Conservation (phyloP, 345 rosid genomes). For the Gossypium rotundifolium region DNA sequence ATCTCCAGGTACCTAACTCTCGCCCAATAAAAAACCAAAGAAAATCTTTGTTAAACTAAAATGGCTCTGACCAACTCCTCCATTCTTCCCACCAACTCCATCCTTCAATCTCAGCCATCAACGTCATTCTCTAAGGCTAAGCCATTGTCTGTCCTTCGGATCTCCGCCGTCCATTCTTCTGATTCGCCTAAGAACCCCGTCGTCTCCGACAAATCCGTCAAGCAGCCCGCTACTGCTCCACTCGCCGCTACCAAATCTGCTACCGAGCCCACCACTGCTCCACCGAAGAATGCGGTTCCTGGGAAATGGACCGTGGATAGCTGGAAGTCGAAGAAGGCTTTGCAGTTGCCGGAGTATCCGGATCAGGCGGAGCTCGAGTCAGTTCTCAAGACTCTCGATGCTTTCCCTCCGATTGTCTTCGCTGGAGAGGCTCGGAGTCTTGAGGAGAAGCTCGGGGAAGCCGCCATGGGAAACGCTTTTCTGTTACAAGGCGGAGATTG, state of each 20-base stretch:
- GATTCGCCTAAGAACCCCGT: slow-evolving; percentile 36
- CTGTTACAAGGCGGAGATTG: slow-evolving; percentile 71
- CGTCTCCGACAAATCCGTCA: slow-evolving; percentile 17
- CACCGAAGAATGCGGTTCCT: slow-evolving; percentile 12
- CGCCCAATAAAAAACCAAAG: neutral
- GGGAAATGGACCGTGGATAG: slow-evolving; percentile 48
- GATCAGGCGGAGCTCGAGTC: slow-evolving; percentile 49
- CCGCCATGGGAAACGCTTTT: slow-evolving; percentile 68
- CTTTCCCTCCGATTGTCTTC: slow-evolving; percentile 60
- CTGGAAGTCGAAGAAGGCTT: slow-evolving; percentile 59
- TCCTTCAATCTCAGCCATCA: slow-evolving; percentile 18
- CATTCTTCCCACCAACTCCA: slow-evolving; percentile 28
- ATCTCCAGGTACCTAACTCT: slow-evolving; percentile 16
- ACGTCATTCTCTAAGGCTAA: slow-evolving; percentile 15
- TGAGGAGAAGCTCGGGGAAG: slow-evolving; percentile 30
- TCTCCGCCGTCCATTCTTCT: slow-evolving; percentile 53
- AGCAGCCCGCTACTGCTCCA: slow-evolving; percentile 4
- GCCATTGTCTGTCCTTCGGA: slow-evolving; percentile 23
- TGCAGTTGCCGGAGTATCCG: slow-evolving; percentile 61
- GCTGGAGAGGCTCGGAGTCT: slow-evolving; percentile 49
- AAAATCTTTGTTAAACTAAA: neutral
- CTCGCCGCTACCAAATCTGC: neutral
- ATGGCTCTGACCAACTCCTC: slow-evolving; percentile 37
- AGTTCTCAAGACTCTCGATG: slow-evolving; percentile 47
- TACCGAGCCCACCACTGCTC: neutral